Evolutionary conservation across 2,329 filamentous ascomycete genomes (phyloP).

Genomic region (Fusarium tjaetaba): DNA sequence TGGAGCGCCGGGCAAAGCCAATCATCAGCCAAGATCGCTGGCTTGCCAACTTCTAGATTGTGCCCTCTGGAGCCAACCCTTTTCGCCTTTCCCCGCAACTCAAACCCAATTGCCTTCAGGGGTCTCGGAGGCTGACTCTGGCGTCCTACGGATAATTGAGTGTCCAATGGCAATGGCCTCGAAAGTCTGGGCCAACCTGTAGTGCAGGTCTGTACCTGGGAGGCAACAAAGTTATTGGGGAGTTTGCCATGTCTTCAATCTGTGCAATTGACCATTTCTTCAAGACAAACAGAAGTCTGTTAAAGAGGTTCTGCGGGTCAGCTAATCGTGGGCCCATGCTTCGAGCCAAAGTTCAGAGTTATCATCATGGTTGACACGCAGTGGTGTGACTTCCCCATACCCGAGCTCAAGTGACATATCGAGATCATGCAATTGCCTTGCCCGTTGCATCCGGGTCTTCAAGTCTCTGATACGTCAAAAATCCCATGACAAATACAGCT

Average conservation of each 20-base stretch:
- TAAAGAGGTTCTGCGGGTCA: neutral
- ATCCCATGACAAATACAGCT: neutral
- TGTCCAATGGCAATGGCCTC: neutral
- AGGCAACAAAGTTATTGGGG: neutral
- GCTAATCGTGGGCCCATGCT: conserved; percentile 27
- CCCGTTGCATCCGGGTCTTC: conserved; percentile 11
- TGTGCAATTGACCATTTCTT: neutral
- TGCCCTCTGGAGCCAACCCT: neutral
- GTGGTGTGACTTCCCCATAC: conserved; percentile 33
- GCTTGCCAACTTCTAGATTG: conserved; percentile 18
- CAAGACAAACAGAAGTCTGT: neutral
- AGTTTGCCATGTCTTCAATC: neutral
- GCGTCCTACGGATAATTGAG: neutral
- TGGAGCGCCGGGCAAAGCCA: conserved; percentile 29
- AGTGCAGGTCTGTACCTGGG: neutral
- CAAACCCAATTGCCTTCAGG: conserved; percentile 34
- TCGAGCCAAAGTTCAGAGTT: neutral
- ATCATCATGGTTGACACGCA: conserved; percentile 7
- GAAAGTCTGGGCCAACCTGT: neutral
- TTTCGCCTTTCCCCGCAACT: conserved; percentile 13
- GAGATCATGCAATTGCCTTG: conserved; percentile 29
- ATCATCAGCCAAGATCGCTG: conserved; percentile 24
- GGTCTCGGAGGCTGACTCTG: conserved; percentile 22
- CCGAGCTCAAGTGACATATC: conserved; percentile 13
- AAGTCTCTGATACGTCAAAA: conserved; percentile 18